These are phyloP conservation scores for Curvularia spicifera DNA, from an alignment of 2,329 filamentous ascomycete species.

Conservation along the genomic window DNA sequence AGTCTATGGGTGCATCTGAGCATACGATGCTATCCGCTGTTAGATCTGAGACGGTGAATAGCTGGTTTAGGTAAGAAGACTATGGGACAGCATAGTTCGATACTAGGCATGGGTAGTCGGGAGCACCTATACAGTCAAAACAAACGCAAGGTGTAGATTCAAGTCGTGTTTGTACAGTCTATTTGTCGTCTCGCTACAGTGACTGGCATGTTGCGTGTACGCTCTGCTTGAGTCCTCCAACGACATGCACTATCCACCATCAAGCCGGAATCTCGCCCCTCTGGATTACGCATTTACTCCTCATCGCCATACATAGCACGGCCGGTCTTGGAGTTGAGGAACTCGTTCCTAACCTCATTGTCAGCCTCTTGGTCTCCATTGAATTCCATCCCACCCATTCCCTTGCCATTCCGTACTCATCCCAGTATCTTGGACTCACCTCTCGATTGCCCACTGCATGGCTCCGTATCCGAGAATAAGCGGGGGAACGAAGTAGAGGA, in stretches of 20 bases:
- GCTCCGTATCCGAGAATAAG: constrained; percentile 78
- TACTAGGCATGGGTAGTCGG: not conserved
- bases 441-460: constrained; percentile 90
- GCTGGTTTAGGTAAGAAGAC: not conserved
- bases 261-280: constrained; percentile 14
- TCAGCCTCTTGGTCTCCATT: constrained; percentile 8
- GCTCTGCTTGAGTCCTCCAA: constrained; percentile 7
- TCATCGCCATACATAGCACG: constrained; percentile 61
- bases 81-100: not conserved
- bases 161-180: constrained; percentile 33
- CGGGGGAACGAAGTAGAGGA: constrained; percentile 86
- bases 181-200: constrained; percentile 26
- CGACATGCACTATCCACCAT: constrained; percentile 4
- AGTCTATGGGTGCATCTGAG: not conserved
- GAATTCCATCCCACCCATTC: not conserved
- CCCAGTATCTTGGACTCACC: constrained; percentile 64
- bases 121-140: not conserved
- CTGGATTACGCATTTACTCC: constrained; percentile 20
- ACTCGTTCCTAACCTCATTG: constrained; percentile 68
- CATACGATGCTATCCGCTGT: not conserved
- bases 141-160: not conserved
- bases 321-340: constrained; percentile 79
- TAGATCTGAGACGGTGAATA: not conserved
- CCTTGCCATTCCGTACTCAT: not conserved
- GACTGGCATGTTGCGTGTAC: constrained; percentile 18